A percentile compares a stretch with the other conserved stretches of the same genome.
Conservation (phyloP, 2,329 filamentous ascomycete genomes). For the Botryosphaeria agaves region DNA sequence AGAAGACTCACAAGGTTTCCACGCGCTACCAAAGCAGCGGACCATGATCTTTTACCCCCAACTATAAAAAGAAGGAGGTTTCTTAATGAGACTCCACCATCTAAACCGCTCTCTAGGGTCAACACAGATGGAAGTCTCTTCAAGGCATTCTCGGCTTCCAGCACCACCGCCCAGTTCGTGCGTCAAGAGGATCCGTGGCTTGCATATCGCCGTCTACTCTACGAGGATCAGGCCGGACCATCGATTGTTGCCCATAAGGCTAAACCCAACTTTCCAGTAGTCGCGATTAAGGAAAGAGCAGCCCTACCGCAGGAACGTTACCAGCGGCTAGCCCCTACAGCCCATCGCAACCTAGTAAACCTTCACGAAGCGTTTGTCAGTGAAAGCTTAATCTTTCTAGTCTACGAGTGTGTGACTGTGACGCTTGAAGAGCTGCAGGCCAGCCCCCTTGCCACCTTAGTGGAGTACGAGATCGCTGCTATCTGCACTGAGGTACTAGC, state of each 20-base stretch:
- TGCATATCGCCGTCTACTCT: background rate
- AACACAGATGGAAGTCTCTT: background rate
- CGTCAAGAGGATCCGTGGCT: too few species aligned
- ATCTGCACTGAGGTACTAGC: conserved; percentile 4
- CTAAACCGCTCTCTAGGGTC: too few species aligned
- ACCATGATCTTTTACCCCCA: too few species aligned
- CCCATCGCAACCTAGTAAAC: background rate
- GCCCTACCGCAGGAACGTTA: too few species aligned
- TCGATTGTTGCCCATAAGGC: background rate
- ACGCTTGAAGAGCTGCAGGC: conserved; percentile 1
- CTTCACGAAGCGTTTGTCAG: background rate
- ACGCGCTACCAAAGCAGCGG: too few species aligned
- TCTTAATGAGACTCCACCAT: background rate
- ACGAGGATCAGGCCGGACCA: background rate
- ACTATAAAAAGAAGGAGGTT: background rate
- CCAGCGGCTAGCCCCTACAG: background rate
- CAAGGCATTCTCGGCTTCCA: too few species aligned
- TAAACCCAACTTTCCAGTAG: background rate
- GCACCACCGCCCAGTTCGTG: too few species aligned
- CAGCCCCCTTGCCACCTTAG: conserved; percentile 1
- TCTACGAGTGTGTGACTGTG: conserved; percentile 2
- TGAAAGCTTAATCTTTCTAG: background rate
- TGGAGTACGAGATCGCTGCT: conserved; percentile 2
- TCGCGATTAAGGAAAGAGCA: background rate
- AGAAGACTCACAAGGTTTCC: too few species aligned